These are phyloP conservation scores for Diplodia seriata DNA, from an alignment of 2,329 filamentous ascomycete species.

Conservation along the genomic window DNA sequence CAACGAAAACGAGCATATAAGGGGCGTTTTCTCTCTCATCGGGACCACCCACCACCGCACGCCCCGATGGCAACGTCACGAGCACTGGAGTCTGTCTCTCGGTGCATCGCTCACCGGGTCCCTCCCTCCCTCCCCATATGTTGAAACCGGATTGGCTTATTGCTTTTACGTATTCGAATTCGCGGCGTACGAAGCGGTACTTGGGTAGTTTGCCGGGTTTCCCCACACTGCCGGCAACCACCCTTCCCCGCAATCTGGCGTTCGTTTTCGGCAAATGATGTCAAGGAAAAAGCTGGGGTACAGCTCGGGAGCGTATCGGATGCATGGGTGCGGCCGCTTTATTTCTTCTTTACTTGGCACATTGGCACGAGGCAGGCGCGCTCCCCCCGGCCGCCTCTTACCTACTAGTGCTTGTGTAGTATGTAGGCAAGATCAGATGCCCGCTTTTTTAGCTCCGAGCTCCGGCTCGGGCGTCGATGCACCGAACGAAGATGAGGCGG, in stretches of 20 bases:
- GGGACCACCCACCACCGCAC: slow-evolving; percentile 1
- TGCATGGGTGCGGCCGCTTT: neutral
- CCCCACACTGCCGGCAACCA: slow-evolving; percentile 1
- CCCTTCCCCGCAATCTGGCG: slow-evolving; percentile 1
- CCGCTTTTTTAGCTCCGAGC: slow-evolving; percentile 1
- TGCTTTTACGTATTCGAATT: neutral
- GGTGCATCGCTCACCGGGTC: slow-evolving; percentile 1
- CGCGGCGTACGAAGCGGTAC: too few species aligned
- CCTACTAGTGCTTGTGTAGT: neutral
- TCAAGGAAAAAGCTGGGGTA: slow-evolving; percentile 6
- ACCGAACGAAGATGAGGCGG: slow-evolving; percentile 4
- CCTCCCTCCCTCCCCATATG: too few species aligned
- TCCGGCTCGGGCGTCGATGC: slow-evolving; percentile 12
- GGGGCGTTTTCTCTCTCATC: neutral
- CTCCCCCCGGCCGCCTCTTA: too few species aligned
- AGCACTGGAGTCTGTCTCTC: neutral
- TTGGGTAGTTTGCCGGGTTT: neutral
- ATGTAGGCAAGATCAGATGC: neutral
- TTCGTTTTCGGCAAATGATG: neutral
- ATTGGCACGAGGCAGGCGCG: neutral
- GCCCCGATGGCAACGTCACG: neutral
- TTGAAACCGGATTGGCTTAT: neutral
- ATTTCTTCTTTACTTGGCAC: neutral
- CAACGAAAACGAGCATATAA: too few species aligned
- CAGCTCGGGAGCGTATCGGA: neutral